Percentiles rank a stretch among this genome's conserved stretches.
phyloP scores from a whole-genome alignment of 371 early-diverging fungal species.

The Mortierella sp. region DNA sequence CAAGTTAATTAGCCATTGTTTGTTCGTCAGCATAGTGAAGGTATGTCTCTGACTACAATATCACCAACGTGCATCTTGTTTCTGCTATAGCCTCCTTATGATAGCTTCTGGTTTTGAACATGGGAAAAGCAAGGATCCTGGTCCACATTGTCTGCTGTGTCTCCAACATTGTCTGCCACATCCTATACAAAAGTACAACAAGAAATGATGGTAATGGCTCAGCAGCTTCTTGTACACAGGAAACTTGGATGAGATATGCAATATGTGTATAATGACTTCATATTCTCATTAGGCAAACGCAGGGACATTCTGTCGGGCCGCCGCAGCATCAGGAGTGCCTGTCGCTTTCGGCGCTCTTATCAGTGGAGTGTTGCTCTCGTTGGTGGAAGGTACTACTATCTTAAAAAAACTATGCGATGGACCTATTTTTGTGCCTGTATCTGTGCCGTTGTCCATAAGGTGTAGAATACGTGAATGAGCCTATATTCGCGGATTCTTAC shows the following conservation, averaged over 20 bases:
- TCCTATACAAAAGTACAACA: conserved; percentile 88
- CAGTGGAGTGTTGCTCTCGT: conserved; percentile 96
- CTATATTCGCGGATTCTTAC: too few species aligned
- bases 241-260: not conserved
- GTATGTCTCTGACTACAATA: not conserved
- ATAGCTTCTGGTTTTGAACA: conserved; percentile 91
- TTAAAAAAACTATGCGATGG: conserved; percentile 95
- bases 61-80: conserved; percentile 25
- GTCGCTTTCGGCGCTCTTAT: conserved; percentile 97
- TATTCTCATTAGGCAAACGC: conserved; percentile 73
- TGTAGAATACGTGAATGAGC: too few species aligned
- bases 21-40: conserved; percentile 59
- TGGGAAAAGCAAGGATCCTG: conserved; percentile 97
- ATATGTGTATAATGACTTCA: not conserved
- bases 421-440: conserved; percentile 74
- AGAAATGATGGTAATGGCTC: conserved; percentile 81
- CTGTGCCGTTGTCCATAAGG: too few species aligned
- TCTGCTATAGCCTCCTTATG: conserved; percentile 72
- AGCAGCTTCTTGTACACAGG: not conserved
- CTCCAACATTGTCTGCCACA: conserved; percentile 89
- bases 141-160: conserved; percentile 95
- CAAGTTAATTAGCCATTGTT: conserved; percentile 63
- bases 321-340: conserved; percentile 95
- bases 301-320: conserved; percentile 95
- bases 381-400: conserved; percentile 97